A percentile compares a stretch with the other conserved stretches of the same genome.
Conservation (phyloP, 2,329 filamentous ascomycete species). For the Claviceps purpurea region DNA sequence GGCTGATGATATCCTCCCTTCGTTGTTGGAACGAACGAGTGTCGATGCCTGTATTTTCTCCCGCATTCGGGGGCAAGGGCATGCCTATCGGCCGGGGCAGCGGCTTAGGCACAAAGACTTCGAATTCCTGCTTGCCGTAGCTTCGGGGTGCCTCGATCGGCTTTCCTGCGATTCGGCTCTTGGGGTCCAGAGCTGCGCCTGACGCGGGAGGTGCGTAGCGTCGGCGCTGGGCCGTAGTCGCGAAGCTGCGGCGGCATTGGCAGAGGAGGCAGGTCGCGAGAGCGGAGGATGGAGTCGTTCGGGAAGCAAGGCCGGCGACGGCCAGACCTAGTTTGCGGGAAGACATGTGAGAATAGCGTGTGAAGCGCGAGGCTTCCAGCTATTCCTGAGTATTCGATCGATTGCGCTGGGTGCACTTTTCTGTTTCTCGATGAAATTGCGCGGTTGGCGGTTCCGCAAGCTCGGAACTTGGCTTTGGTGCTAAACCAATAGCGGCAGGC, state of each 20-base stretch:
- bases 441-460: neutral
- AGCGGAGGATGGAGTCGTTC: conserved; percentile 11
- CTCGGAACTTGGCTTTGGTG: neutral
- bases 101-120: conserved; percentile 43
- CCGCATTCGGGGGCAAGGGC: conserved; percentile 53
- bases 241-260: conserved; percentile 37
- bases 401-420: neutral
- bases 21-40: conserved; percentile 51
- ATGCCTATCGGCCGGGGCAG: conserved; percentile 71
- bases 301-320: conserved; percentile 12
- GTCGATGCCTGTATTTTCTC: conserved; percentile 74
- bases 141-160: conserved; percentile 45
- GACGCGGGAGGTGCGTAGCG: conserved; percentile 21
- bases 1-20: conserved; percentile 69
- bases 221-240: conserved; percentile 25
- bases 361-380: neutral
- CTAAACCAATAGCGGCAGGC: neutral
- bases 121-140: conserved; percentile 41
- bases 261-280: conserved; percentile 33
- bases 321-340: conserved; percentile 19
- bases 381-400: too few relatives aligned
- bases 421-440: neutral
- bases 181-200: conserved; percentile 23
- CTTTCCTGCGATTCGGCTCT: conserved; percentile 26
- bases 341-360: conserved; percentile 12